These are phyloP conservation scores for Colletotrichum shisoi DNA, from an alignment of 2,329 filamentous ascomycete species.

Conservation along the genomic window DNA sequence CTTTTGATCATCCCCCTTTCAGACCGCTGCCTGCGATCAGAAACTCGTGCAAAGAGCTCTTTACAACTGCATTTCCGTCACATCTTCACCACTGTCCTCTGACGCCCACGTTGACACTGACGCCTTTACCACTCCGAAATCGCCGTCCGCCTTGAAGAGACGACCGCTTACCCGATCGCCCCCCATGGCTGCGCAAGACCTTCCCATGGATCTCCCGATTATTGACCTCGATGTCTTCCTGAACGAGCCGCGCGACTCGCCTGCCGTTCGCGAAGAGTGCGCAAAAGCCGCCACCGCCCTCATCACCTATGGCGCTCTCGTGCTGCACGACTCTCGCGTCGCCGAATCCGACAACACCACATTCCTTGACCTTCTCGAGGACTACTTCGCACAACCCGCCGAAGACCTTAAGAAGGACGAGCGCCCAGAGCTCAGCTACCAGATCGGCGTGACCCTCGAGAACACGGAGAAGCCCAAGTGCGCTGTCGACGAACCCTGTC, in stretches of 20 bases:
- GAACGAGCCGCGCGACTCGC: slow-evolving; percentile 52
- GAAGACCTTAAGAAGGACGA: slow-evolving; percentile 59
- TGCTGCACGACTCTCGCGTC: slow-evolving; percentile 68
- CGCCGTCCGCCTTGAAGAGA: neutral
- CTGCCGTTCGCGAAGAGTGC: slow-evolving; percentile 61
- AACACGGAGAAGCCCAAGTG: slow-evolving; percentile 71
- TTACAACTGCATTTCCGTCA: neutral
- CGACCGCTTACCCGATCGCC: neutral
- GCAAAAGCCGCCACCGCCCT: slow-evolving; percentile 63
- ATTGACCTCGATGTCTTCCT: slow-evolving; percentile 68
- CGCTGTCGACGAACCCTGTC: slow-evolving; percentile 68
- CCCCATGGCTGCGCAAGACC: slow-evolving; percentile 44
- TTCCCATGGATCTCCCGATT: slow-evolving; percentile 65
- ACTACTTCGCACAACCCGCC: slow-evolving; percentile 68
- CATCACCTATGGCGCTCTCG: slow-evolving; percentile 66
- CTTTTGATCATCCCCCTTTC: neutral
- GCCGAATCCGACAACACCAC: slow-evolving; percentile 62
- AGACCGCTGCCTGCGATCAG: neutral
- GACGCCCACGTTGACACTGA: neutral
- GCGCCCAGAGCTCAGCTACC: slow-evolving; percentile 66
- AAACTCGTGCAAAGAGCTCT: neutral
- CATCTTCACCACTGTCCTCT: neutral
- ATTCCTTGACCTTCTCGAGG: slow-evolving; percentile 69
- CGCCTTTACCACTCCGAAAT: neutral
- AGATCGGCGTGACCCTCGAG: slow-evolving; percentile 69